These are phyloP conservation scores for Phaseolus lunatus DNA, from an alignment of 306 rosid species.

Conservation along the genomic window DNA sequence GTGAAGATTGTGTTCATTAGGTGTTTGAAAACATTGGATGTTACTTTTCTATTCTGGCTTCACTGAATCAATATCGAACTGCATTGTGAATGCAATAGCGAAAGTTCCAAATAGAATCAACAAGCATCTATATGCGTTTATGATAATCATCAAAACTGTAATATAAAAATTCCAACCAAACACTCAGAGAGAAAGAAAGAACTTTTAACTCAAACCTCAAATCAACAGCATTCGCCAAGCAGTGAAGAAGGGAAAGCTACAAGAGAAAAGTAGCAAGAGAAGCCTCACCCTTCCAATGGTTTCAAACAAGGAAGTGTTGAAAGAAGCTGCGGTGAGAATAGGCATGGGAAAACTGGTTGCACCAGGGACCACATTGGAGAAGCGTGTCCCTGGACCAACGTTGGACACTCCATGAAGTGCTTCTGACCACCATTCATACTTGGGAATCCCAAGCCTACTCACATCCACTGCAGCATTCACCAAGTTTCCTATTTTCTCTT, in stretches of 20 bases:
- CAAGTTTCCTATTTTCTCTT: conserved; percentile 56
- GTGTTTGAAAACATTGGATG: background rate
- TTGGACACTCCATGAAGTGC: conserved; percentile 63
- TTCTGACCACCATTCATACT: conserved; percentile 66
- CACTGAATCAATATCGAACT: background rate
- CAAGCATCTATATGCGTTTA: background rate
- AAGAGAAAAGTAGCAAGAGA: background rate
- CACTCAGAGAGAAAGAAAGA: background rate
- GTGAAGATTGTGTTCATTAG: background rate
- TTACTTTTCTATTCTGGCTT: background rate
- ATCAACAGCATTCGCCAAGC: background rate
- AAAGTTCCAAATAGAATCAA: background rate
- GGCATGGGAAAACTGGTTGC: conserved; percentile 62
- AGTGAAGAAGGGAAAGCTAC: background rate
- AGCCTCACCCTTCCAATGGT: conserved; percentile 83
- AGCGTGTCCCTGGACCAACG: conserved; percentile 50
- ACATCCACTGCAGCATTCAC: conserved; percentile 58
- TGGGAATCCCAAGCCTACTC: conserved; percentile 67
- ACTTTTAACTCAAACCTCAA: background rate
- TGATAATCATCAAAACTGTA: background rate
- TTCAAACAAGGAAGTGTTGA: conserved; percentile 58
- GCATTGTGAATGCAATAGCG: background rate
- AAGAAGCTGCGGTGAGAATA: conserved; percentile 58
- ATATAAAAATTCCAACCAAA: too few relatives aligned
- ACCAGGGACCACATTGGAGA: conserved; percentile 47